Conservation (phyloP, 345 rosid species). For the Triadica sebifera region DNA sequence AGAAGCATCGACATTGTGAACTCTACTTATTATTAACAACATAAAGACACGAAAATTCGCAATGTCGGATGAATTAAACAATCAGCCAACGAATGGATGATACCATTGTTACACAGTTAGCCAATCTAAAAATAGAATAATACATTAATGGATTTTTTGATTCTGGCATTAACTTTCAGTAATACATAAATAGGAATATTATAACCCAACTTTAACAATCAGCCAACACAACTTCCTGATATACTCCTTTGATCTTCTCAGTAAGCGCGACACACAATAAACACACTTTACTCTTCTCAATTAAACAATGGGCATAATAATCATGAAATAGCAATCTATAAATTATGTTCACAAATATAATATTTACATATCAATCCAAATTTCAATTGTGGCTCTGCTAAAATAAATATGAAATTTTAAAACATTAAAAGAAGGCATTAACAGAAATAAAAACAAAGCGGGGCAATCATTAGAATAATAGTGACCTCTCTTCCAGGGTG, state of each 20-base stretch:
- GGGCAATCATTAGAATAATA: not conserved
- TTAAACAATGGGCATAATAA: too few species aligned
- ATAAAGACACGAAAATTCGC: not conserved
- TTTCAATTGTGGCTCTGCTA: not conserved
- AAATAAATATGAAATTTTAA: too few species aligned
- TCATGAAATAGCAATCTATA: not conserved
- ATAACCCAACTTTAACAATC: not conserved
- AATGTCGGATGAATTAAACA: not conserved
- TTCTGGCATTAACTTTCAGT: too few species aligned
- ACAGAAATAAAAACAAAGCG: not conserved
- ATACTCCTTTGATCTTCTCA: too few species aligned
- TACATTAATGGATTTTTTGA: not conserved
- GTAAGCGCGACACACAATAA: not conserved
- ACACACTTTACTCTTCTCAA: not conserved
- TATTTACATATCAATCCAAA: not conserved
- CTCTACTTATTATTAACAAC: not conserved
- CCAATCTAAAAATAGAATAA: not conserved
- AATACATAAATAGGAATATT: too few species aligned
- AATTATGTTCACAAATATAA: not conserved
- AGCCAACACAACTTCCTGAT: not conserved
- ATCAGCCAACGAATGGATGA: not conserved
- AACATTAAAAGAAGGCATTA: not conserved
- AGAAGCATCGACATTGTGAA: not conserved
- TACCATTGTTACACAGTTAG: not conserved
- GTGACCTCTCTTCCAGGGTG: conserved; percentile 94